Evolutionary conservation across 2,329 filamentous ascomycete species (phyloP).

Genomic region (Fusarium bactridioides): DNA sequence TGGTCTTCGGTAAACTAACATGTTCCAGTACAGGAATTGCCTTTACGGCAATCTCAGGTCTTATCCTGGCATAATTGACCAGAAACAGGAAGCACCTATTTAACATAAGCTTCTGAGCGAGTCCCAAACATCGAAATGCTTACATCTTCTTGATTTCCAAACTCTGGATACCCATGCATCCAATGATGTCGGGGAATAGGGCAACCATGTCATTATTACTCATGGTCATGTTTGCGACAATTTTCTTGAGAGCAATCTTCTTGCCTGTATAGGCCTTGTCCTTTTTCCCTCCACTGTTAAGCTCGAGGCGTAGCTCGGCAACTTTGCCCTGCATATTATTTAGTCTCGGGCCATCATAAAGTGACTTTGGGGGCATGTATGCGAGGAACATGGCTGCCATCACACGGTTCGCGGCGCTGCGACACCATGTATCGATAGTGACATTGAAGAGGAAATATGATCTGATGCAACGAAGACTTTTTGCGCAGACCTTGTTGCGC

Average conservation of each 20-base stretch:
- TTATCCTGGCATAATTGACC: constrained; percentile 95
- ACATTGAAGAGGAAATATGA: constrained; percentile 15
- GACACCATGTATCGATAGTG: neutral
- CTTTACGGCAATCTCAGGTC: constrained; percentile 92
- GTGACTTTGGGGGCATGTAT: constrained; percentile 57
- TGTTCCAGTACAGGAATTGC: constrained; percentile 87
- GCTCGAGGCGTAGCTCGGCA: constrained; percentile 91
- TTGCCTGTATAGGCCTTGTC: constrained; percentile 95
- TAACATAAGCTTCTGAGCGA: constrained; percentile 5
- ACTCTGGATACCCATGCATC: constrained; percentile 92
- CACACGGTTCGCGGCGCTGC: constrained; percentile 3
- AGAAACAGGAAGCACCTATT: constrained; percentile 94
- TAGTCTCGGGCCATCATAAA: constrained; percentile 58
- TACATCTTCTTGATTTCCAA: constrained; percentile 99
- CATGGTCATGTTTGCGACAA: constrained; percentile 99
- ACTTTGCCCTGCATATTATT: constrained; percentile 90
- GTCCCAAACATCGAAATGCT: neutral
- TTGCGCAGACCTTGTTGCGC: neutral
- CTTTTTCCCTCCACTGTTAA: constrained; percentile 94
- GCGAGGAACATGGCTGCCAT: constrained; percentile 60
- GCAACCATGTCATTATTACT: constrained; percentile 99
- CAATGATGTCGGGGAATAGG: constrained; percentile 92
- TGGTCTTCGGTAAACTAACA: constrained; percentile 55
- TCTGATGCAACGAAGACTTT: neutral
- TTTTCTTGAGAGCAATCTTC: constrained; percentile 99